phyloP scores from a whole-genome alignment of 2,329 filamentous ascomycete species.

The Pseudocercospora macadamiae region DNA sequence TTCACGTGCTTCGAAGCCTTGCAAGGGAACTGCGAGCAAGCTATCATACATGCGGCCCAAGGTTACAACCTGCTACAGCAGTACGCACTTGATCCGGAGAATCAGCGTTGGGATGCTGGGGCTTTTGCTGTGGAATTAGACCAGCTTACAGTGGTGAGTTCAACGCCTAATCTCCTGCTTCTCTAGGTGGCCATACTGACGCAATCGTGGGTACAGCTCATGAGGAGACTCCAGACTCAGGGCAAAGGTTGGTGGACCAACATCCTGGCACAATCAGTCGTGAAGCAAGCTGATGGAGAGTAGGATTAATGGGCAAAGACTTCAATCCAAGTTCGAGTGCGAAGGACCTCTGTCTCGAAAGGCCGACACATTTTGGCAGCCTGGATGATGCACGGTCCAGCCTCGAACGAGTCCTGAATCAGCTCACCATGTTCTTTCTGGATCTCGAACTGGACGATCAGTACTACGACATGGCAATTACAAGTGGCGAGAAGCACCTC shows the following conservation, averaged over 20 bases:
- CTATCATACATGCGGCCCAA: conserved; percentile 30
- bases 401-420: conserved; percentile 26
- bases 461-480: conserved; percentile 28
- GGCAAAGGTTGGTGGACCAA: conserved; percentile 24
- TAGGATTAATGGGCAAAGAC: conserved; percentile 15
- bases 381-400: conserved; percentile 24
- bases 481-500: conserved; percentile 28
- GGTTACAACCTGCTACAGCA: conserved; percentile 30
- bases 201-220: too few species aligned
- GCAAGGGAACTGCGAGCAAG: conserved; percentile 32
- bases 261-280: neutral
- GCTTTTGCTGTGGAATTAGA: conserved; percentile 30
- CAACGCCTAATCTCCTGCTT: too few species aligned
- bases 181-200: too few species aligned
- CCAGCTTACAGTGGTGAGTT: conserved; percentile 25
- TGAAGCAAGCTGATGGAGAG: neutral
- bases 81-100: conserved; percentile 23
- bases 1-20: conserved; percentile 33
- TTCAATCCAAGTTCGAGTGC: conserved; percentile 11
- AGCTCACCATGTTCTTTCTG: conserved; percentile 27
- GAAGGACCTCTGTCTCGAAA: conserved; percentile 8
- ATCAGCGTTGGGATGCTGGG: conserved; percentile 21
- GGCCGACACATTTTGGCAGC: conserved; percentile 19
- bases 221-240: conserved; percentile 29
- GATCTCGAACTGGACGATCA: conserved; percentile 31